Evolutionary conservation across 768 basidiomycete genomes (phyloP).

Genomic region (Imleria badia): DNA sequence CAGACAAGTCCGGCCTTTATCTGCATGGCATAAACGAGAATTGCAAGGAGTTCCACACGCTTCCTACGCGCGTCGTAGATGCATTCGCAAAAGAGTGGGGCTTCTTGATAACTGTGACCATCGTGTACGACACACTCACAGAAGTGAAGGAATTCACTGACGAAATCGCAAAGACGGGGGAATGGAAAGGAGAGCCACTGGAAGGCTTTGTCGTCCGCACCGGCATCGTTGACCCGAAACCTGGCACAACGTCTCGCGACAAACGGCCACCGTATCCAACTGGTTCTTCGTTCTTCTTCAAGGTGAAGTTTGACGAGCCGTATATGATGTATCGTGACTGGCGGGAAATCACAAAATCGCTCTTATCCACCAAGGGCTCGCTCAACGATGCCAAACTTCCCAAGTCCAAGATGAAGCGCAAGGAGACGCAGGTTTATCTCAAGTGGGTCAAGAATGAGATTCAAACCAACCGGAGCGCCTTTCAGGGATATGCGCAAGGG

Average conservation of each 20-base stretch:
- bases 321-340: constrained; percentile 99
- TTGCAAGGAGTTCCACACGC: constrained; percentile 65
- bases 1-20: constrained; percentile 85
- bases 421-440: constrained; percentile 78
- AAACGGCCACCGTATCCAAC: constrained; percentile 63
- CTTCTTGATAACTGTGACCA: constrained; percentile 75
- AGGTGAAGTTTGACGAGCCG: constrained; percentile 98
- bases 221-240: constrained; percentile 49
- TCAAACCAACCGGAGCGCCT: constrained; percentile 52
- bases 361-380: constrained; percentile 47
- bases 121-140: constrained; percentile 51
- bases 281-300: constrained; percentile 95
- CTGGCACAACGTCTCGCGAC: constrained; percentile 26
- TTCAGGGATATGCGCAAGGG: constrained; percentile 62
- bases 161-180: constrained; percentile 60
- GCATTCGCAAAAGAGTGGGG: constrained; percentile 89
- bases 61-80: constrained; percentile 64
- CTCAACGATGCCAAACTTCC: constrained; percentile 44
- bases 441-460: constrained; percentile 85
- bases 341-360: constrained; percentile 85
- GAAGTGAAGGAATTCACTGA: constrained; percentile 76
- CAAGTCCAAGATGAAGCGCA: constrained; percentile 66
- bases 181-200: constrained; percentile 81
- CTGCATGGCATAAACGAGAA: constrained; percentile 87
- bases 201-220: constrained; percentile 96